A percentile compares a stretch with the other conserved stretches of the same genome.
Conservation (phyloP, 1,139 yeast species). For the Blastobotrys petasosporus region DNA sequence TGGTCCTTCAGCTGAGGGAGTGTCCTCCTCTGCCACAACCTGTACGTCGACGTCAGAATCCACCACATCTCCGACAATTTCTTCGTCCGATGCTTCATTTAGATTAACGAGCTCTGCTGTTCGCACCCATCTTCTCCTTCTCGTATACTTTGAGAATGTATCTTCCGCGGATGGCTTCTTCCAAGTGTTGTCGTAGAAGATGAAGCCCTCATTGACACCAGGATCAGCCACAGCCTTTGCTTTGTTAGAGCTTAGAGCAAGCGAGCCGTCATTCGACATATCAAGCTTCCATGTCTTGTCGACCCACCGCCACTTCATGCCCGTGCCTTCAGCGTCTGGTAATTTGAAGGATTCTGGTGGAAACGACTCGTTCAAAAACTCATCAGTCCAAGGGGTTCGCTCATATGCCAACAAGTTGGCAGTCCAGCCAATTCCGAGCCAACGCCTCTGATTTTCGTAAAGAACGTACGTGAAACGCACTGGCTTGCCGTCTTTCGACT, state of each 20-base stretch:
- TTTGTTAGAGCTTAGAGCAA: constrained; percentile 60
- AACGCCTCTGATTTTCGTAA: constrained; percentile 93
- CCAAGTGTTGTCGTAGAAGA: constrained; percentile 92
- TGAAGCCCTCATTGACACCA: constrained; percentile 71
- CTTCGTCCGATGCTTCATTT: constrained; percentile 7
- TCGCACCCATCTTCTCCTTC: constrained; percentile 93
- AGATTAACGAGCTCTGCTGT: constrained; percentile 71
- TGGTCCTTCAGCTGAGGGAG: neutral
- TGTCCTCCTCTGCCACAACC: neutral
- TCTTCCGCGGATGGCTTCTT: constrained; percentile 85
- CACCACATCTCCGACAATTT: neutral
- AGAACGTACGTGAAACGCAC: constrained; percentile 85
- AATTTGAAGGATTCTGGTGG: constrained; percentile 70
- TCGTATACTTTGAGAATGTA: constrained; percentile 81
- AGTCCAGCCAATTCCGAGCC: constrained; percentile 99
- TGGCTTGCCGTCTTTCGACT: constrained; percentile 53
- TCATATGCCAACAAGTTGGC: constrained; percentile 84
- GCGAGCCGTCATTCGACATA: constrained; percentile 79
- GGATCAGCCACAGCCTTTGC: constrained; percentile 74
- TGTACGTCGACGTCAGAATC: neutral
- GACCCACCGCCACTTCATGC: constrained; percentile 90
- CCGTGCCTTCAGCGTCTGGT: constrained; percentile 66
- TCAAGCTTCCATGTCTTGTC: constrained; percentile 90
- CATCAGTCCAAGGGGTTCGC: constrained; percentile 96
- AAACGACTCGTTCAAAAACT: constrained; percentile 78